Evolutionary conservation across 257 asterid species (phyloP).

Genomic region (Solanum megistacrolobum): DNA sequence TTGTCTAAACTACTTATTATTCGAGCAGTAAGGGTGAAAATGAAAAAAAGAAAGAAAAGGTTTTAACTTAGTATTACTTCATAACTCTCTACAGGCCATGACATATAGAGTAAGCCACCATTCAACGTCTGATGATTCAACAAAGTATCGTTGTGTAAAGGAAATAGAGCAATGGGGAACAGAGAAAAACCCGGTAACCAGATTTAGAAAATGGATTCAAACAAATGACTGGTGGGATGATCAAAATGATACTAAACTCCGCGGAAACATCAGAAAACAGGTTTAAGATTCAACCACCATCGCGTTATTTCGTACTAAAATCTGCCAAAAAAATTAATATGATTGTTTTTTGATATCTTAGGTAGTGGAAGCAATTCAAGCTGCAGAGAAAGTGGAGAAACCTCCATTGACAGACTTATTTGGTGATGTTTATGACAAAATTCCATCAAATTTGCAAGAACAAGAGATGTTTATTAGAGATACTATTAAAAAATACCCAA

Average conservation of each 20-base stretch:
- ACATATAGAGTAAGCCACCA: slow-evolving; percentile 86
- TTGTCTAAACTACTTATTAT: neutral
- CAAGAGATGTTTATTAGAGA: slow-evolving; percentile 68
- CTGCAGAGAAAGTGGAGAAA: slow-evolving; percentile 53
- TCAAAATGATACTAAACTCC: slow-evolving; percentile 44
- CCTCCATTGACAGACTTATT: slow-evolving; percentile 44
- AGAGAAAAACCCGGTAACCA: slow-evolving; percentile 37
- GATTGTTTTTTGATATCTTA: neutral
- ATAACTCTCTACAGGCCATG: slow-evolving; percentile 33
- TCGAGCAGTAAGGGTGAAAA: neutral
- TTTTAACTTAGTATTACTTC: neutral
- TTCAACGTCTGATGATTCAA: slow-evolving; percentile 89
- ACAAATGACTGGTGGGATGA: slow-evolving; percentile 75
- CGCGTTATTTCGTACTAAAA: neutral
- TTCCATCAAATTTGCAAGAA: slow-evolving; percentile 51
- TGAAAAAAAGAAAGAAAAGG: too few species aligned
- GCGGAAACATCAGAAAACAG: slow-evolving; percentile 50
- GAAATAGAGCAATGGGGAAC: slow-evolving; percentile 81
- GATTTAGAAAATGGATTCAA: slow-evolving; percentile 74
- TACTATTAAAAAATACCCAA: slow-evolving; percentile 36
- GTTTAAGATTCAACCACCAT: slow-evolving; percentile 14
- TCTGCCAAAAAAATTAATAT: neutral
- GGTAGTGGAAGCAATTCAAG: slow-evolving; percentile 64
- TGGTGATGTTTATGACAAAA: slow-evolving; percentile 49
- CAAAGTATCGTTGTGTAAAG: slow-evolving; percentile 56